phyloP scores from a whole-genome alignment of 2,329 filamentous ascomycete genomes.

The Fusarium newnesense region DNA sequence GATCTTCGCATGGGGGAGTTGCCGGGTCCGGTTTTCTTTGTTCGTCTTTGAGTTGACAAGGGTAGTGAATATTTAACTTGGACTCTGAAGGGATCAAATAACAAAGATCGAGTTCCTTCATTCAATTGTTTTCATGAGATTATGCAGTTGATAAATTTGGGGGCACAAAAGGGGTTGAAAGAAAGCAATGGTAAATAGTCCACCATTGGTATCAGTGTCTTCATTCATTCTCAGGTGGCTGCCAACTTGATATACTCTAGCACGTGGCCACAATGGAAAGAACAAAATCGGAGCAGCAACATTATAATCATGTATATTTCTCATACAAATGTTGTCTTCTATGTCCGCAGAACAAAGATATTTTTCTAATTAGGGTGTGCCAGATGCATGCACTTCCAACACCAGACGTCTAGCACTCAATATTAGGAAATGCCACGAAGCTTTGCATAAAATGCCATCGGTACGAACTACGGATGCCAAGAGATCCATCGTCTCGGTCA shows the following conservation, averaged over 20 bases:
- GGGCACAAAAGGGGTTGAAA: background rate
- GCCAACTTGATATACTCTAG: background rate
- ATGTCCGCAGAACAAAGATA: background rate
- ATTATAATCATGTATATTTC: background rate
- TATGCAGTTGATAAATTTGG: background rate
- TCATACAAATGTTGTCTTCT: background rate
- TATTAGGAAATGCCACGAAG: conserved; percentile 44
- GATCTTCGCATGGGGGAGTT: conserved; percentile 45
- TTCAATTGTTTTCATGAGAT: background rate
- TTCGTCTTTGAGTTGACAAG: conserved; percentile 19
- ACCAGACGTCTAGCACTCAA: background rate
- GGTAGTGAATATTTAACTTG: conserved; percentile 12
- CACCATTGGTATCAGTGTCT: background rate
- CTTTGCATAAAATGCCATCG: conserved; percentile 44
- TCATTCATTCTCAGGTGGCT: background rate
- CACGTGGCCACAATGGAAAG: conserved; percentile 5
- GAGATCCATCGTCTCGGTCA: conserved; percentile 22
- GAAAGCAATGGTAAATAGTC: background rate
- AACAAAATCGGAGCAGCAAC: background rate
- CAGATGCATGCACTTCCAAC: conserved; percentile 27
- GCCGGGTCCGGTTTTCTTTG: conserved; percentile 41
- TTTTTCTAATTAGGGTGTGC: background rate
- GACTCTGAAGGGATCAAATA: conserved; percentile 1
- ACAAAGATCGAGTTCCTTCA: background rate
- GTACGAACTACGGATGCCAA: conserved; percentile 25